Conservation (phyloP, 805 yeast genomes). For the Candida multigemmis region DNA sequence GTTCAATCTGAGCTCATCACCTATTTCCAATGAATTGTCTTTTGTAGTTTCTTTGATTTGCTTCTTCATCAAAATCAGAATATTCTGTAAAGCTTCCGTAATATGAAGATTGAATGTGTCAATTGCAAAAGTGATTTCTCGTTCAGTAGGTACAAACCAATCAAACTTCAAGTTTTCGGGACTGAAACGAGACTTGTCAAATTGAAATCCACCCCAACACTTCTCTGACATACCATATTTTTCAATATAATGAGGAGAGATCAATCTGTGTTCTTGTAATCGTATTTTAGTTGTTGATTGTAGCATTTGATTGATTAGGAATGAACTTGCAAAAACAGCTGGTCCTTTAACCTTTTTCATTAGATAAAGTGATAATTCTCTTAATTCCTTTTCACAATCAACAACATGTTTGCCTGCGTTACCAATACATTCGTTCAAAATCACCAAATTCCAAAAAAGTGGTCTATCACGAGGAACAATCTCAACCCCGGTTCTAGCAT, state of each 20-base stretch:
- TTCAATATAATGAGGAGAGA: conserved; percentile 34
- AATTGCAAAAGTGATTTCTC: conserved; percentile 53
- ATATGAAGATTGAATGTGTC: conserved; percentile 45
- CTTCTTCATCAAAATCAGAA: conserved; percentile 26
- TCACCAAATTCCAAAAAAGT: conserved; percentile 59
- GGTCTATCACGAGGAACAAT: conserved; percentile 71
- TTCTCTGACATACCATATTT: conserved; percentile 34
- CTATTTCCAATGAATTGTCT: conserved; percentile 17
- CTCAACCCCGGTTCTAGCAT: conserved; percentile 55
- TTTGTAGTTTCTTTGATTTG: conserved; percentile 8
- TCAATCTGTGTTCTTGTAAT: conserved; percentile 44
- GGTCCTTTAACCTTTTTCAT: conserved; percentile 53
- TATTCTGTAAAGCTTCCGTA: conserved; percentile 30
- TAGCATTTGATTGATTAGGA: conserved; percentile 58
- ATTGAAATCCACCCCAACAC: conserved; percentile 73
- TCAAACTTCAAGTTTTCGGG: conserved; percentile 42
- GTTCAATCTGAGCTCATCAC: conserved; percentile 49
- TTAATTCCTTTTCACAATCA: conserved; percentile 34
- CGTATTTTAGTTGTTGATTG: conserved; percentile 56
- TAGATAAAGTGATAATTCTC: conserved; percentile 35
- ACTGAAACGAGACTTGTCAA: conserved; percentile 41
- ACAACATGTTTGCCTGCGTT: conserved; percentile 52
- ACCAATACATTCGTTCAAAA: conserved; percentile 62
- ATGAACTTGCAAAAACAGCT: conserved; percentile 49
- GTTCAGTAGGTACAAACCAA: conserved; percentile 67